Evolutionary conservation across 805 yeast genomes (phyloP), one percentile per base, ranked within the genome.

Genomic region (Tetrapisispora nanseiensis): DNA sequence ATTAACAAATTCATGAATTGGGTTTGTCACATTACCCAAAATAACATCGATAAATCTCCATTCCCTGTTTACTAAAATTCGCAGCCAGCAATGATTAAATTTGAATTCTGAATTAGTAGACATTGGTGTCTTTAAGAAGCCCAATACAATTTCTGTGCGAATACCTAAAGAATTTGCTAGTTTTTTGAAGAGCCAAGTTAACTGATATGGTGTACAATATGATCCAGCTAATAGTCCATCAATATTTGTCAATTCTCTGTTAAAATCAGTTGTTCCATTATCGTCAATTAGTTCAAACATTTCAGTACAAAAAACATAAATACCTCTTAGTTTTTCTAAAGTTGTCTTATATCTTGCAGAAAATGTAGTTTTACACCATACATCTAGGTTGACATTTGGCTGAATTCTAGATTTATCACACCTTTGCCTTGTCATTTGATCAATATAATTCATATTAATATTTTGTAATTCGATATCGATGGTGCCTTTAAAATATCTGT

Each of bases 21-120:
- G 76, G 48, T 78, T 72, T 1, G 81, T 61, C 4, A 69, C 60
- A 51, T 79, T 80, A 1, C 86, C 87, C 24, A 81, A 53, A 5
- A 78, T 68, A 6, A 76, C 80, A 58, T 90, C 98, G 46, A 90
- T 61, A 46, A 92, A 71, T 46, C 90, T 69, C 76, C 89, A 87
- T 56, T 83, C 82, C 31, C 80, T 79, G 46, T 85, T 81, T 13
- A 87, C 62, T 28, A 82, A 59, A 1, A 87, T 78, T 1, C 95
- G 78, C 42, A 86, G 71, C 98, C 98, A 92, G 42, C 84, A 77
- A 62, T 92, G 98, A 54, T 87, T 86, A 29, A 79, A 59, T n/a
- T 66, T 63, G 48, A 70, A 73, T 27, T 57, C 60, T 27, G 46
- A 37, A 42, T 55, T 70, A 36, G 71, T 69, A 34, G 76, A 79